Conservation (phyloP, 2,329 filamentous ascomycete genomes). For the Orbilia oligospora region DNA sequence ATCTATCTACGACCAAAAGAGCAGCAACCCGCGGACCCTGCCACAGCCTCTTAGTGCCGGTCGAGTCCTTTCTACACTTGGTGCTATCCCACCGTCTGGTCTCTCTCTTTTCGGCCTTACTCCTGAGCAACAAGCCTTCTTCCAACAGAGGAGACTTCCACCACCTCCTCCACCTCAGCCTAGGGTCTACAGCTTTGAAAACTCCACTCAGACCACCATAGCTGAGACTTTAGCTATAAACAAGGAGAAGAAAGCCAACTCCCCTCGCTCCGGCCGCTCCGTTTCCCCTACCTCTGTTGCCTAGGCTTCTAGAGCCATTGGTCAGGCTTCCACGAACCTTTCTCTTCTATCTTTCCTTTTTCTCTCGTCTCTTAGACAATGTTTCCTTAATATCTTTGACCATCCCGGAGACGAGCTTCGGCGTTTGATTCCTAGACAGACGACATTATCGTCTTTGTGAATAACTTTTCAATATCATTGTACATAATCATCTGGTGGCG, state of each 20-base stretch:
- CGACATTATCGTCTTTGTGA: conserved; percentile 14
- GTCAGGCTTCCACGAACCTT: neutral
- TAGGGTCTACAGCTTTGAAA: conserved; percentile 55
- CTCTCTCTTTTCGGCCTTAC: conserved; percentile 57
- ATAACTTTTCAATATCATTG: conserved; percentile 9
- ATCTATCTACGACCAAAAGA: conserved; percentile 43
- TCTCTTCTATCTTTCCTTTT: conserved; percentile 8
- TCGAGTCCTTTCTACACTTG: conserved; percentile 47
- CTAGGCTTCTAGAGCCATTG: neutral
- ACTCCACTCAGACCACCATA: conserved; percentile 55
- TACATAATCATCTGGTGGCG: conserved; percentile 35
- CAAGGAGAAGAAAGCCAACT: conserved; percentile 46
- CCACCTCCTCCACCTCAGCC: conserved; percentile 57
- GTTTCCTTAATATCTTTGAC: conserved; percentile 4
- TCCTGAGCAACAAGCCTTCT: conserved; percentile 53
- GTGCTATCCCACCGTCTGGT: conserved; percentile 52
- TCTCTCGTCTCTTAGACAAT: neutral
- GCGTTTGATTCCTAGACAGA: conserved; percentile 20
- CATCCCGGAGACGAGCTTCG: neutral
- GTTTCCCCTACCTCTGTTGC: neutral
- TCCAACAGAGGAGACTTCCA: conserved; percentile 50
- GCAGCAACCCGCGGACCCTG: conserved; percentile 37
- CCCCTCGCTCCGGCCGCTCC: conserved; percentile 28
- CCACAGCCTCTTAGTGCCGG: conserved; percentile 55
- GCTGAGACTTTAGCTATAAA: conserved; percentile 46